Evolutionary conservation across 306 rosid species (phyloP).

Genomic region (Boehmeria nivea): DNA sequence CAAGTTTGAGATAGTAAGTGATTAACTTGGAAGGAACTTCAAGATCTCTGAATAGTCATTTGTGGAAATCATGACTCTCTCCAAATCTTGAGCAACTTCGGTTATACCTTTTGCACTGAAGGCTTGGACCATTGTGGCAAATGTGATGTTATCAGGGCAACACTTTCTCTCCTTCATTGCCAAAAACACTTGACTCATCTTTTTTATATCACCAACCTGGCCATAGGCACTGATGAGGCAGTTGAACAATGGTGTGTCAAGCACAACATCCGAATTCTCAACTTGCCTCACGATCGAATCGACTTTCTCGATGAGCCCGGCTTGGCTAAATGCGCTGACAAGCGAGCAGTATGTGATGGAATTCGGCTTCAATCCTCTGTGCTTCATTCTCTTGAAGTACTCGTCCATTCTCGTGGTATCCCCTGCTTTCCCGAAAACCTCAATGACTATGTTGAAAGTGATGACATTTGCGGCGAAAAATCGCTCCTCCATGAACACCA

Average conservation of each 20-base stretch:
- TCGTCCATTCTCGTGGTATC: constrained; percentile 57
- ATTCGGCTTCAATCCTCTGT: constrained; percentile 78
- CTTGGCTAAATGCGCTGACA: constrained; percentile 67
- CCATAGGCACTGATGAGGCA: constrained; percentile 71
- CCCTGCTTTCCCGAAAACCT: constrained; percentile 77
- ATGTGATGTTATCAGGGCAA: constrained; percentile 61
- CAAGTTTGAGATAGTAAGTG: no score
- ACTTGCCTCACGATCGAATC: constrained; percentile 75
- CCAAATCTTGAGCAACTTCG: constrained; percentile 56
- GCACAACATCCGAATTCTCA: constrained; percentile 64
- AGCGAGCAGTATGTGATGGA: constrained; percentile 76
- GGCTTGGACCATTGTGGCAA: constrained; percentile 63
- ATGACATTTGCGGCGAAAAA: constrained; percentile 63
- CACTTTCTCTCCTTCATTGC: constrained; percentile 65
- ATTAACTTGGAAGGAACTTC: constrained; percentile 12
- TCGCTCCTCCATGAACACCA: constrained; percentile 69
- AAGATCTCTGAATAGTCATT: constrained; percentile 36
- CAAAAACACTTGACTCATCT: constrained; percentile 55
- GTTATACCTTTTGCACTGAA: constrained; percentile 61
- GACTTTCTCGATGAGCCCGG: constrained; percentile 48
- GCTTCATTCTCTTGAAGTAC: constrained; percentile 66
- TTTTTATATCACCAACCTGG: constrained; percentile 54
- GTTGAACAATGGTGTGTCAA: constrained; percentile 79
- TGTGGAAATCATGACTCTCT: constrained; percentile 39
- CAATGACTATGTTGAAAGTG: constrained; percentile 73